Percentiles rank a stretch among this genome's conserved stretches.
Conservation (phyloP, 2,329 filamentous ascomycete genomes). For the Aspergillus fructus region DNA sequence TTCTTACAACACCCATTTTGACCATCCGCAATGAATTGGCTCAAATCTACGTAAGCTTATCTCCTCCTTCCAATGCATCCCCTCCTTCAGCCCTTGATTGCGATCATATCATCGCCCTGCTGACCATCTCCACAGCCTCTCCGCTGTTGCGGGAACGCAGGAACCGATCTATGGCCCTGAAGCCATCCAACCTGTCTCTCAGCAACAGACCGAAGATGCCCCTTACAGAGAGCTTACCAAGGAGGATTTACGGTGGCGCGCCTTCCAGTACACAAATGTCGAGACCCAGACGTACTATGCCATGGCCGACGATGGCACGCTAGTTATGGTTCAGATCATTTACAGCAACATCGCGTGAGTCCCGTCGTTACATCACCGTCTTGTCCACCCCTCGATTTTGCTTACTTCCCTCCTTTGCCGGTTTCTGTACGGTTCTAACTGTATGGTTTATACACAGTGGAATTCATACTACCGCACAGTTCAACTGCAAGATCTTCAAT, state of each 20-base stretch:
- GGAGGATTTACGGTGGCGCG: slow-evolving; percentile 79
- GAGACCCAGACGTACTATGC: slow-evolving; percentile 97
- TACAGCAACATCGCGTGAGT: slow-evolving; percentile 95
- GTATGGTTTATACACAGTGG: slow-evolving; percentile 58
- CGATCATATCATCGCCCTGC: slow-evolving; percentile 50
- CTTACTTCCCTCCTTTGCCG: not conserved
- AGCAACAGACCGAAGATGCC: slow-evolving; percentile 73
- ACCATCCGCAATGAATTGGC: slow-evolving; percentile 82
- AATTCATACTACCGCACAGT: slow-evolving; percentile 85
- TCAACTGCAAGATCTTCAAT: slow-evolving; percentile 91
- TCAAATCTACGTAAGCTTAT: slow-evolving; percentile 76
- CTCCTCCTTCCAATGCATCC: not conserved
- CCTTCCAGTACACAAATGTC: slow-evolving; percentile 79
- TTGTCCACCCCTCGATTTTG: not conserved
- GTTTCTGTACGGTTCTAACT: slow-evolving; percentile 9
- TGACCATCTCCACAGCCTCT: slow-evolving; percentile 51
- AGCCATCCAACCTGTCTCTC: slow-evolving; percentile 81
- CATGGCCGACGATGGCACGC: slow-evolving; percentile 71
- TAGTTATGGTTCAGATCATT: slow-evolving; percentile 85
- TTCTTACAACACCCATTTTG: slow-evolving; percentile 6
- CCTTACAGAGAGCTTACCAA: slow-evolving; percentile 78
- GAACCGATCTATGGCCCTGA: slow-evolving; percentile 92
- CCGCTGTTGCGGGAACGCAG: slow-evolving; percentile 87
- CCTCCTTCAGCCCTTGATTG: not conserved
- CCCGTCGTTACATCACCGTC: not conserved